Evolutionary conservation across 2,329 filamentous ascomycete genomes (phyloP), one percentile per base, ranked within the genome.

Genomic region (Thelonectria blattea): DNA sequence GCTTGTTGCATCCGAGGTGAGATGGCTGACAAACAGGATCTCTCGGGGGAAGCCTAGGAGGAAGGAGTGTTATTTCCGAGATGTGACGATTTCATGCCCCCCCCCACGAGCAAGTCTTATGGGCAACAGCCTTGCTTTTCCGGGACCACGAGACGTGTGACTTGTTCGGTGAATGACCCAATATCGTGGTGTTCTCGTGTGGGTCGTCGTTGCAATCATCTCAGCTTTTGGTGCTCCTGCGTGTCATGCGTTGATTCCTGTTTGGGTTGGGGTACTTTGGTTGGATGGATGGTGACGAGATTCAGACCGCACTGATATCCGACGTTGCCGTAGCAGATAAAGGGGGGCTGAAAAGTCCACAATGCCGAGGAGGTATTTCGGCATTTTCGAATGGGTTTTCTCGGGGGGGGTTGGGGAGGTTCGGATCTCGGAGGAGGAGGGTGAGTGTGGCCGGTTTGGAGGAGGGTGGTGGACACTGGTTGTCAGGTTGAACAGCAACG

Each of bases 131-230:
- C 30, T 42, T 32, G 46, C n/a, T 30, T 45, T 24, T 43, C 18
- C 7, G n/a, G 27, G 17, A 24, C 39, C 46, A 56, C 53, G 34
- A 56, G 53, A 49, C 32, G 45, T 49, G 53, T 56, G 53, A 56
- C 45, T 56, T 22, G 22, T 42, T 32, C 46, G 45, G n/a, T 48
- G 24, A 18, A 56, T 49, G 20, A 41, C 22, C 39, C 17, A 42
- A 10, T 41, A 18, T 20, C n/a, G 14, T 18, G 18, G 27, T 30
- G 27, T 22, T 32, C 30, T 22, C 10, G 24, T 22, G 46, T 56
- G 17, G 53, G 37, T 45, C 48, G 39, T 22, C 20, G 17, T 22
- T 17, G 27, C 17, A 34, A 15, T 30, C 27, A 9, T 30, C 27
- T 30, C 27, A 24, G 22, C 22, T 24, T n/a, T 12, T 14, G n/a